Evolutionary conservation across 2,329 filamentous ascomycete species (phyloP).

Genomic region (Alternaria ethzedia): DNA sequence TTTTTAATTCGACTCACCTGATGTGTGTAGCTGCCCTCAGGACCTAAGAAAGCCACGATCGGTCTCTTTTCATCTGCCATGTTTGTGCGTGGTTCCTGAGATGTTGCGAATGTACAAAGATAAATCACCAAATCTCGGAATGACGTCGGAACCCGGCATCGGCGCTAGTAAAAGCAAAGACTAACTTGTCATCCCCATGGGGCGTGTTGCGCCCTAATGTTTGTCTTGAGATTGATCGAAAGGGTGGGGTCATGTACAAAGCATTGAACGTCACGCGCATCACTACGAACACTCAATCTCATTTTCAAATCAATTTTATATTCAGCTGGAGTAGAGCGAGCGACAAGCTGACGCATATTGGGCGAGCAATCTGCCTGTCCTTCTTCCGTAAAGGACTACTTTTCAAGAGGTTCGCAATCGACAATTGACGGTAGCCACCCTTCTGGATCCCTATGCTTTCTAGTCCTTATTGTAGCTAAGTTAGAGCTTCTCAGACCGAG

Average conservation of each 20-base stretch:
- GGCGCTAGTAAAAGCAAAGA: conserved; percentile 5
- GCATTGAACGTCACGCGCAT: background rate
- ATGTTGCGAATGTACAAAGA: background rate
- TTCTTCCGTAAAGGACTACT: conserved; percentile 28
- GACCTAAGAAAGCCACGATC: conserved; percentile 66
- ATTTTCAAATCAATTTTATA: conserved; percentile 8
- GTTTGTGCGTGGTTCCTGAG: background rate
- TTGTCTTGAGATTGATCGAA: background rate
- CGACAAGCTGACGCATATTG: conserved; percentile 35
- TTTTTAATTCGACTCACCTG: conserved; percentile 57
- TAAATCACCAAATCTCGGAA: conserved; percentile 5
- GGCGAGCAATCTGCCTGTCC: conserved; percentile 32
- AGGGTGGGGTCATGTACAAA: background rate
- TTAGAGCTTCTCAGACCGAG: conserved; percentile 24
- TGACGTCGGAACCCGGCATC: conserved; percentile 15
- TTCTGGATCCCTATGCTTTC: conserved; percentile 17
- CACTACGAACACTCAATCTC: background rate
- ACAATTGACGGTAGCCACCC: conserved; percentile 36
- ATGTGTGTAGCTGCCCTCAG: conserved; percentile 71
- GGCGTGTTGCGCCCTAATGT: background rate
- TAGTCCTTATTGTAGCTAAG: conserved; percentile 19
- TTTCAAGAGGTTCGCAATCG: conserved; percentile 34
- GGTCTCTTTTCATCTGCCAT: conserved; percentile 25
- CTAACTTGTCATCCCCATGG: background rate
- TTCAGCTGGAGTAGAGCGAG: conserved; percentile 39